Evolutionary conservation across 192 early-diverging fungal genomes (phyloP).

Genomic region (Spizellomyces punctatus): DNA sequence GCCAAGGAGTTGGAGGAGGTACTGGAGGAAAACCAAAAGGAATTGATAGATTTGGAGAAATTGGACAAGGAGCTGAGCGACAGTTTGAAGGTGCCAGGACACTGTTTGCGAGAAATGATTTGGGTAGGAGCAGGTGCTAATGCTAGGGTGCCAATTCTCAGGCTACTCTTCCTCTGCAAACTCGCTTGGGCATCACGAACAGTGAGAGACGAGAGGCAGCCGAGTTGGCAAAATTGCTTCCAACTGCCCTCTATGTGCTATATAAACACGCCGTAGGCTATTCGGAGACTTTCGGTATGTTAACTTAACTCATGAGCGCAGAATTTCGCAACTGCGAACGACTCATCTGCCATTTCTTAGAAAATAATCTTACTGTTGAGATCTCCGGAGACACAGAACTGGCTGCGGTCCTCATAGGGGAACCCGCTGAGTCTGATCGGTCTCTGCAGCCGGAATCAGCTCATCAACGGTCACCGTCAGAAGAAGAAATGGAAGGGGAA

Average conservation of each 20-base stretch:
- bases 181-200: conserved; percentile 19
- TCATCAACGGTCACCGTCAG: not conserved
- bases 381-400: conserved; percentile 18
- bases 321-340: not conserved
- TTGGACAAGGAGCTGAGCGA: conserved; percentile 36
- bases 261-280: conserved; percentile 29
- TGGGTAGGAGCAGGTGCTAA: not conserved
- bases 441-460: not conserved
- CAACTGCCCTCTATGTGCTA: conserved; percentile 34
- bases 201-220: conserved; percentile 3
- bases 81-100: conserved; percentile 21
- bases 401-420: not conserved
- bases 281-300: conserved; percentile 4
- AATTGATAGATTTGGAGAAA: conserved; percentile 28
- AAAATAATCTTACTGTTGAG: conserved; percentile 23
- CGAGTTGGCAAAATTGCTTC: conserved; percentile 20
- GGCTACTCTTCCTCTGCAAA: conserved; percentile 37
- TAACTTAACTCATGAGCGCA: too few species aligned
- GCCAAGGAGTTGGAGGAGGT: not conserved
- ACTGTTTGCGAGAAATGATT: not conserved
- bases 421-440: not conserved
- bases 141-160: not conserved
- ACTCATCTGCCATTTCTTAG: not conserved
- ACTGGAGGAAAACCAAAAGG: conserved; percentile 14
- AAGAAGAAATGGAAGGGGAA: conserved; percentile 9